Evolutionary conservation across 805 yeast species (phyloP), one percentile per base, ranked within the genome.

Genomic region (Saturnispora halmiae): DNA sequence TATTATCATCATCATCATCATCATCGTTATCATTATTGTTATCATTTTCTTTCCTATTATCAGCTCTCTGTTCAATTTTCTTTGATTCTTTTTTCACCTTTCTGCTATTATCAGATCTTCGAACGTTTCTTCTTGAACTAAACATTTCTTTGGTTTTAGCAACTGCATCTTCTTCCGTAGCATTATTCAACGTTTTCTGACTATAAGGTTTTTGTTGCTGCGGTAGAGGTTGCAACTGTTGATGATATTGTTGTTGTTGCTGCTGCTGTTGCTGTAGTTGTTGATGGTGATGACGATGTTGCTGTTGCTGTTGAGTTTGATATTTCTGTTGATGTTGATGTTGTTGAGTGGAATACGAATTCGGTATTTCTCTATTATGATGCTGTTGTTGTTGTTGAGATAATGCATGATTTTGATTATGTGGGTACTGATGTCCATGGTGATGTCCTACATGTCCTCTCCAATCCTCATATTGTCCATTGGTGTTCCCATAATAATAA

Each of bases 401-500:
- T n/a, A n/a, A n/a, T n/a, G n/a, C n/a, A n/a, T n/a, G n/a, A n/a
- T n/a, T n/a, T n/a, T n/a, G n/a, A n/a, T n/a, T n/a, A n/a, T n/a
- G n/a, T n/a, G n/a, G n/a, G n/a, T n/a, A n/a, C n/a, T n/a, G n/a
- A n/a, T n/a, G n/a, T n/a, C n/a, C n/a, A n/a, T 30, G 33, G 10
- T 30, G 33, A 18, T 30, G 33, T 14, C 13, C 19, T n/a, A 6
- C 15, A 30, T 30, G 33, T 29, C 35, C 20, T 31, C 34, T 14
- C 21, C 31, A 30, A 14, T 14, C 22, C 18, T 38, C 36, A 8
- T 42, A 39, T 27, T 45, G 26, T 7, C 26, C 41, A 18, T 42
- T 39, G 15, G 25, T 30, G 28, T 26, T 42, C 27, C 11, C 30
- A 11, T 45, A 42, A 16, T 45, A 45, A 3, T 40, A 38, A 26